phyloP scores from a whole-genome alignment of 129 eudicot genomes.

The Chrysanthemum lavandulifolium region DNA sequence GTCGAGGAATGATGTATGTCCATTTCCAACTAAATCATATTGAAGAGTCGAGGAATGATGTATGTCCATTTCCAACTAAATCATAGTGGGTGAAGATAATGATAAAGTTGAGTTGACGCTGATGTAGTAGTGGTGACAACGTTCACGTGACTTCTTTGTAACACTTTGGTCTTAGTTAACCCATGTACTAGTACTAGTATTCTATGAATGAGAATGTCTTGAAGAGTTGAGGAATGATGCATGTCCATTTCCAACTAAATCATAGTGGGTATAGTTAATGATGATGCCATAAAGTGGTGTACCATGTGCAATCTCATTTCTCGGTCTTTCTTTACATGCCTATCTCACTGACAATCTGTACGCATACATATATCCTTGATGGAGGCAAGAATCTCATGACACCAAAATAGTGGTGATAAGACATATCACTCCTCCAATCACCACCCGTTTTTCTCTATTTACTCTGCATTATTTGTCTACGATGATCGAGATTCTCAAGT shows the following conservation, averaged over 20 bases:
- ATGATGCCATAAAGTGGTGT: neutral
- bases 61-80: neutral
- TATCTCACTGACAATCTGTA: neutral
- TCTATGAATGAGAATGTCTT: neutral
- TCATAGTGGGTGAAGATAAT: neutral
- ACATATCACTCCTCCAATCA: neutral
- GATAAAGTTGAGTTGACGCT: too few relatives aligned
- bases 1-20: neutral
- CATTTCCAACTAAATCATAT: neutral
- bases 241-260: neutral
- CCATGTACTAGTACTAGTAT: too few relatives aligned
- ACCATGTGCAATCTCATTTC: neutral
- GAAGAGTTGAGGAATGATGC: neutral
- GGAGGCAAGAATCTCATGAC: neutral
- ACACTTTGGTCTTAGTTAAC: too few relatives aligned
- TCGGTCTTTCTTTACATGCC: neutral
- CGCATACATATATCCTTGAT: neutral
- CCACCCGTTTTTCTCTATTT: too few relatives aligned
- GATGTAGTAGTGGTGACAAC: too few relatives aligned
- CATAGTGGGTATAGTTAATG: neutral
- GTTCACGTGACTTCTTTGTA: too few relatives aligned
- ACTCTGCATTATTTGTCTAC: too few relatives aligned
- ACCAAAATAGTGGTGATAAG: neutral
- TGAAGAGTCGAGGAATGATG: neutral
- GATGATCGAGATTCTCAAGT: too few relatives aligned